phyloP scores from a whole-genome alignment of 176 grass and related monocot species.

The Rhynchospora tenuis region DNA sequence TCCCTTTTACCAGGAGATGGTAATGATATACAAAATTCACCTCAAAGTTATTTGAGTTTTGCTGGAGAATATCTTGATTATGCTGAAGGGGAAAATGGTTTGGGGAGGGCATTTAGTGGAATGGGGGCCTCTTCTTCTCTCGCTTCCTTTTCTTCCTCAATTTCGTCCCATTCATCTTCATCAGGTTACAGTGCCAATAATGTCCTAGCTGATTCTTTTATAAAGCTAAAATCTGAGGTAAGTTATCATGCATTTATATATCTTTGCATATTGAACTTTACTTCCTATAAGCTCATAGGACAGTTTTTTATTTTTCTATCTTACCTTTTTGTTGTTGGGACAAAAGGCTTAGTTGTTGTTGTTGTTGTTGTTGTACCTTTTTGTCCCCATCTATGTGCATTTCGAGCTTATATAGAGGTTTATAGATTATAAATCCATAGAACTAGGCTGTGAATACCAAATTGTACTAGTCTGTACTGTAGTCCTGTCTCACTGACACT shows the following conservation, averaged over 20 bases:
- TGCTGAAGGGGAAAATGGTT: conserved; percentile 40
- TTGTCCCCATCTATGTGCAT: not conserved
- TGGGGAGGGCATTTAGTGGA: conserved; percentile 53
- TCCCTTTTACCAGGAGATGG: conserved; percentile 50
- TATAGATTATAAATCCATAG: not conserved
- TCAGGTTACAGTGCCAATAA: conserved; percentile 51
- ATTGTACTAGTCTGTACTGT: not conserved
- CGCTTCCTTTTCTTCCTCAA: conserved; percentile 49
- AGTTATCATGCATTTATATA: not conserved
- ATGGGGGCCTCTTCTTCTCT: conserved; percentile 64
- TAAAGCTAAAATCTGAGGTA: conserved; percentile 99
- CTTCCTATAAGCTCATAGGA: not conserved
- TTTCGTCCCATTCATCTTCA: conserved; percentile 25
- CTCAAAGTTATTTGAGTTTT: conserved; percentile 36
- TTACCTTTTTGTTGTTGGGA: not conserved
- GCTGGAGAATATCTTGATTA: conserved; percentile 37
- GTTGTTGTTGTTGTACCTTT: too few species aligned
- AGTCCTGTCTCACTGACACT: not conserved
- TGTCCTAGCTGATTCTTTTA: conserved; percentile 82
- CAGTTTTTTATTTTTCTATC: not conserved
- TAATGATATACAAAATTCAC: conserved; percentile 48
- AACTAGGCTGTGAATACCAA: not conserved
- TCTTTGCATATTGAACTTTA: not conserved
- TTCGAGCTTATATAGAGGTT: not conserved
- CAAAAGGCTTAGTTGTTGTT: too few species aligned